Conservation (phyloP, 108 stramenopile species). For the Nannochloropsis granulata region DNA sequence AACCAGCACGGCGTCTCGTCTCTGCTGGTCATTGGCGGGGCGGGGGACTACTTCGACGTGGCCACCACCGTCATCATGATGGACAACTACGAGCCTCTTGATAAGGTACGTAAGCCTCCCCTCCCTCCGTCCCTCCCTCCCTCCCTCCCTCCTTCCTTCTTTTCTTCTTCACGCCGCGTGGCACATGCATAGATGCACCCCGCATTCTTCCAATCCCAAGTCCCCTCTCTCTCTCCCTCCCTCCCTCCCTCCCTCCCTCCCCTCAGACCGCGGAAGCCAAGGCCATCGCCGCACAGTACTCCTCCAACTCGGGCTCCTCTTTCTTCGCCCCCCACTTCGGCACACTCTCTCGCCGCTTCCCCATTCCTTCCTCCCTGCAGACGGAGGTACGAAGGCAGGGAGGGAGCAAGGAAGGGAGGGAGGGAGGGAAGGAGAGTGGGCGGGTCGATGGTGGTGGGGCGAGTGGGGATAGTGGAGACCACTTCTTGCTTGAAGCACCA, state of each 20-base stretch:
- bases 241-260: background rate
- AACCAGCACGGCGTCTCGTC: constrained; percentile 57
- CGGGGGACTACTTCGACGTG: constrained; percentile 86
- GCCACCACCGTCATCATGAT: constrained; percentile 76
- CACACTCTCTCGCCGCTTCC: background rate
- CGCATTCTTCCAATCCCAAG: background rate
- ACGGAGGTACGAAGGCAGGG: background rate
- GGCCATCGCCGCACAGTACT: background rate
- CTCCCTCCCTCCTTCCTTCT: background rate
- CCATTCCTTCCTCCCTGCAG: background rate
- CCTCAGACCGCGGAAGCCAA: background rate
- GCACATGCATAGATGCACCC: background rate
- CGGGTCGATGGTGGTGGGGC: constrained; percentile 62
- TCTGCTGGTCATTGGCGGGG: constrained; percentile 76
- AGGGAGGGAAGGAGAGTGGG: background rate
- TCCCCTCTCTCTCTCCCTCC: background rate
- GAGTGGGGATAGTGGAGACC: constrained; percentile 50
- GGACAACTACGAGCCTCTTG: constrained; percentile 60
- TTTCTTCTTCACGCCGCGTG: background rate
- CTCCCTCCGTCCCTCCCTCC: background rate
- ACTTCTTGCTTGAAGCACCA: background rate
- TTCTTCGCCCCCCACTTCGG: background rate
- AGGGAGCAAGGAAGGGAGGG: background rate
- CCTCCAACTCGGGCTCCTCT: background rate
- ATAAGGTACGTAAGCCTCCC: background rate